Evolutionary conservation across 2,329 filamentous ascomycete genomes (phyloP).

Genomic region (Neonectria hederae): DNA sequence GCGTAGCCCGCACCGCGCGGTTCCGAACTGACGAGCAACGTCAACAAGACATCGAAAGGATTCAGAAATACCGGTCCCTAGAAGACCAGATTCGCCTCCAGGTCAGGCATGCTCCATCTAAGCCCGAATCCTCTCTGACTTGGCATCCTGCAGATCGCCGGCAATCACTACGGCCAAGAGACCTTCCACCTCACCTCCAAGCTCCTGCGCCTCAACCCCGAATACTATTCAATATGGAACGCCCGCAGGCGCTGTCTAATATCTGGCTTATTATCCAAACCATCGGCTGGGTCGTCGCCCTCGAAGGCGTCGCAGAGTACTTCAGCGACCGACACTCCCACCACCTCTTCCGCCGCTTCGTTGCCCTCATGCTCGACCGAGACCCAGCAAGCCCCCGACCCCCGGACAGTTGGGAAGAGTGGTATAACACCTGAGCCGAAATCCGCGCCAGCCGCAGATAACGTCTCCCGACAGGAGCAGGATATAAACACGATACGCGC

Average conservation of each 20-base stretch:
- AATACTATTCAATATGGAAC: constrained; percentile 94
- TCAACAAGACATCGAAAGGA: constrained; percentile 77
- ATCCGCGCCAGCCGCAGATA: constrained; percentile 8
- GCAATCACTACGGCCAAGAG: constrained; percentile 60
- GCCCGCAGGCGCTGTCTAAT: constrained; percentile 78
- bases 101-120: constrained; percentile 52
- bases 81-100: constrained; percentile 74
- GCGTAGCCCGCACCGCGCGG: constrained; percentile 75
- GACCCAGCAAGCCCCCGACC: constrained; percentile 58
- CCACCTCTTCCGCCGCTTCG: constrained; percentile 70
- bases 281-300: constrained; percentile 59
- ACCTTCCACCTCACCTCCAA: constrained; percentile 76
- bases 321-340: constrained; percentile 64
- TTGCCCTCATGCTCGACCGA: constrained; percentile 61
- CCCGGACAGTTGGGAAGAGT: constrained; percentile 62
- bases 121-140: constrained; percentile 17
- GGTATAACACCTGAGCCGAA: constrained; percentile 60
- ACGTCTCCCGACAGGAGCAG: constrained; percentile 33
- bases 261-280: constrained; percentile 66
- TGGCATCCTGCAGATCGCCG: constrained; percentile 46
- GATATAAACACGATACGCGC: constrained; percentile 67
- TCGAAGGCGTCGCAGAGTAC: constrained; percentile 65
- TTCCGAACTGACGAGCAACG: constrained; percentile 74
- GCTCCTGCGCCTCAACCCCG: constrained; percentile 80
- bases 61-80: constrained; percentile 77